Conservation (phyloP, 2,329 filamentous ascomycete genomes). For the Claviceps fusiformis region DNA sequence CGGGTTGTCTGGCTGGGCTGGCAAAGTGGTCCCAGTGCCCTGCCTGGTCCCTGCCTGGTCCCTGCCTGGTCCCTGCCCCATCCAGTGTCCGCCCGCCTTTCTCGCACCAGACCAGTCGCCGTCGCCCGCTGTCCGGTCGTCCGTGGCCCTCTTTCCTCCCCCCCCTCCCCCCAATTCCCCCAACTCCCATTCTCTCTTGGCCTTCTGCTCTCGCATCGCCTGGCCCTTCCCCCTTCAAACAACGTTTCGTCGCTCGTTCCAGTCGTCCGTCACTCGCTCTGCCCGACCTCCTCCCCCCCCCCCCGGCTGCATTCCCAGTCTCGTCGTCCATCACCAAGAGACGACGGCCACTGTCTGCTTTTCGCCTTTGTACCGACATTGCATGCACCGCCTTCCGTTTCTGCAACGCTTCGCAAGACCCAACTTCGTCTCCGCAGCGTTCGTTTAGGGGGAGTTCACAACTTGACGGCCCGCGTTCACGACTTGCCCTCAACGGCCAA, state of each 20-base stretch:
- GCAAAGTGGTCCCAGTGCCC: too few species aligned
- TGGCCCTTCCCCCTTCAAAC: slow-evolving; percentile 21
- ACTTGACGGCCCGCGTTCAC: neutral
- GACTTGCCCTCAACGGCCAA: neutral
- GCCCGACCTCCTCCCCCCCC: slow-evolving; percentile 14
- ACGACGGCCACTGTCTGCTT: neutral
- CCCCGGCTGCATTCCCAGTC: slow-evolving; percentile 13
- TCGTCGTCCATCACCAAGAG: slow-evolving; percentile 7
- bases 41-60: neutral
- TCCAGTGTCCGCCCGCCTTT: neutral
- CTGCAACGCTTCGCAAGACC: neutral
- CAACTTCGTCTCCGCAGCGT: neutral
- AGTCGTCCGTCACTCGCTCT: slow-evolving; percentile 23
- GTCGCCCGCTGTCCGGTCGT: slow-evolving; percentile 2
- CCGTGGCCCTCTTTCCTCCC: slow-evolving; percentile 4
- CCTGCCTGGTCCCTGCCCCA: neutral
- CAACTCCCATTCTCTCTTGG: neutral
- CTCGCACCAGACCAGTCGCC: neutral
- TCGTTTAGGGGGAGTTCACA: neutral
- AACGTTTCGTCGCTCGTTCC: slow-evolving; percentile 23
- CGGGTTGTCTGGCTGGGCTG: neutral
- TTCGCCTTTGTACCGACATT: slow-evolving; percentile 1
- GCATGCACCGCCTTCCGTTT: neutral
- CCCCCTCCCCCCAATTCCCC: neutral
- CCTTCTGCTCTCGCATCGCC: slow-evolving; percentile 11